Evolutionary conservation across 2,329 filamentous ascomycete genomes (phyloP), one percentile per base, ranked within the genome.

Genomic region (Westerdykella aurantiaca): DNA sequence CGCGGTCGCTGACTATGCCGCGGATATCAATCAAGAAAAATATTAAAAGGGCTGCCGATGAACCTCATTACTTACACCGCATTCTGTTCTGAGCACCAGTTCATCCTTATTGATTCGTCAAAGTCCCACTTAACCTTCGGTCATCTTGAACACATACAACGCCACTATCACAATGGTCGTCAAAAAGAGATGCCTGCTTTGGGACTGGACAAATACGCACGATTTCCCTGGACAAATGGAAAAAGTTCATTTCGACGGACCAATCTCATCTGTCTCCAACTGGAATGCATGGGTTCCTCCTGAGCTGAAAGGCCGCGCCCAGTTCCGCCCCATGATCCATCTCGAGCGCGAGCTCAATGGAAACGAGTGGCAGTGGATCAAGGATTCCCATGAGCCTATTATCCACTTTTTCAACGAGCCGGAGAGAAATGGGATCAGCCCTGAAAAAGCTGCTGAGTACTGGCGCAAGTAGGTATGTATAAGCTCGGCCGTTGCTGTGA

Each of bases 381-480:
- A 52, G 21, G 57, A 52, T 44, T 56, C 57, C 29, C 53, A 63
- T 11, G 50, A 61, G 35, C 47, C 52, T n/a, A 60, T 72, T 25
- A 61, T 73, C 10, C 69, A 72, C 47, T 74, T 67, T 49, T 69
- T 72, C 64, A 74, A 74, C 50, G 71, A 74, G 54, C 72, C 72
- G 6, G 70, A 74, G 46, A 62, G 69, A 25, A 55, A 58, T 39
- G 61, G 62, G 12, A 63, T 69, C 14, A 60, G 51, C 14, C 52
- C 56, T 1, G 51, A 63, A 44, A 53, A 66, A 41, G 72, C 71
- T 7, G 68, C 64, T 6, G 55, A 63, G 9, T 55, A 64, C 43
- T 75, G 70, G 69, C 50, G 52, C 34, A 50, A 61, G 12, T 61
- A 68, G 41, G 64, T 73, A 41, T 5, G 38, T 37, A 11, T 10